Evolutionary conservation across 768 basidiomycete genomes (phyloP).

Genomic region (Rhodosporidiobolus sp.): DNA sequence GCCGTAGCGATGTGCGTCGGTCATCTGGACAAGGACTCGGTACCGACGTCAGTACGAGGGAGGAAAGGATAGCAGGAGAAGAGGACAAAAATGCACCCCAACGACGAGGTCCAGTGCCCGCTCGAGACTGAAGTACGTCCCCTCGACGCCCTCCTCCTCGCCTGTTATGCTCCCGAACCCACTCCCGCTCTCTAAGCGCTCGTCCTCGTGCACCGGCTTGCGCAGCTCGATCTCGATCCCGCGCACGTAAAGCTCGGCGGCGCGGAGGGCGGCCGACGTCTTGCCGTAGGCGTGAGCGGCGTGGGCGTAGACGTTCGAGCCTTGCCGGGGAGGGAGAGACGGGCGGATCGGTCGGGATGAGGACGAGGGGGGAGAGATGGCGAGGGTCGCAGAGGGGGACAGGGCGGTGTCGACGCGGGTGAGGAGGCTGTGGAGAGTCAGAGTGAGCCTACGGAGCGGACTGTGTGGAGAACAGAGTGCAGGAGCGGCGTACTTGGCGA

Average conservation of each 20-base stretch:
- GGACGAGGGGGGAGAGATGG: too few species aligned
- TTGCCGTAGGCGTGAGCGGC: neutral
- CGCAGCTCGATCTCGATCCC: constrained; percentile 27
- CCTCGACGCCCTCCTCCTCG: constrained; percentile 24
- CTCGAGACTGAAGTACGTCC: constrained; percentile 5
- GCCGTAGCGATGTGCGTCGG: constrained; percentile 30
- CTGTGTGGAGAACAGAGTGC: too few species aligned
- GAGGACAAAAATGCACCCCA: constrained; percentile 9
- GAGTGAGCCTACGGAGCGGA: too few species aligned
- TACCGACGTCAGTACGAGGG: neutral
- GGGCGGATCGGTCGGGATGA: neutral
- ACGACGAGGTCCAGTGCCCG: constrained; percentile 26
- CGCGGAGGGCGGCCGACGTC: constrained; percentile 5
- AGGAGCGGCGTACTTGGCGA: constrained; percentile 18
- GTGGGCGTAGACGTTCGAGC: neutral
- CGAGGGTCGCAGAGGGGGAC: neutral
- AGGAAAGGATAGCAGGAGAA: neutral
- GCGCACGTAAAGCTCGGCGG: constrained; percentile 11
- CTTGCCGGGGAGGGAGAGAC: neutral
- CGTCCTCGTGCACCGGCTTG: neutral
- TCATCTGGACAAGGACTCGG: neutral
- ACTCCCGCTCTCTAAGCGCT: neutral
- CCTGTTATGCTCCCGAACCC: neutral
- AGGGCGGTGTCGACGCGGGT: neutral
- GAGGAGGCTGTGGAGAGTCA: neutral